Percentiles rank a stretch among this genome's conserved stretches.
phyloP scores from a whole-genome alignment of 225 moss, liverwort and hornwort genomes.

The Thuidium tamariscinum region DNA sequence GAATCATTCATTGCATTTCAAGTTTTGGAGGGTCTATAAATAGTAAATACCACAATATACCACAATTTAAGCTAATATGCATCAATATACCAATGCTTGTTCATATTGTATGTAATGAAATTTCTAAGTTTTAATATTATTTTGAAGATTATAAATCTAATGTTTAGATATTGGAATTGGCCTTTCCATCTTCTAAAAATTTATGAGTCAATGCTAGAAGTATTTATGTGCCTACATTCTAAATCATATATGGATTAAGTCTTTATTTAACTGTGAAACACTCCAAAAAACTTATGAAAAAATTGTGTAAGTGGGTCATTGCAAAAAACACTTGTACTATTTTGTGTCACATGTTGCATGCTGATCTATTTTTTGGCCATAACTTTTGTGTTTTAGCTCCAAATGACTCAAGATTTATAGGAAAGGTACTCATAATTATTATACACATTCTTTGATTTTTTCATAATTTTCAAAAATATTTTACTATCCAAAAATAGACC shows the following conservation, averaged over 20 bases:
- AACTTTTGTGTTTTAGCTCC: too few relatives aligned
- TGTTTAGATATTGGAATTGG: neutral
- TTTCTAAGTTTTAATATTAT: neutral
- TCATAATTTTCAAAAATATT: too few relatives aligned
- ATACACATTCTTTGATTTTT: too few relatives aligned
- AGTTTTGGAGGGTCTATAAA: neutral
- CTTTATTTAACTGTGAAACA: neutral
- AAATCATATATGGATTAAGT: neutral
- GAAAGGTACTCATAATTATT: too few relatives aligned
- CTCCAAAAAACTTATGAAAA: neutral
- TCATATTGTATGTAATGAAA: neutral
- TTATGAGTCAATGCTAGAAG: neutral
- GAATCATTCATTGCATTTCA: fast-evolving
- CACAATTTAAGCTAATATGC: neutral
- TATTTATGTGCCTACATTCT: neutral
- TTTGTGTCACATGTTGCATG: too few relatives aligned
- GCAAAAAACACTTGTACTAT: too few relatives aligned
- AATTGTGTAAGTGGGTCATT: too few relatives aligned
- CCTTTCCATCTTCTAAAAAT: neutral
- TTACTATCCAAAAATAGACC: too few relatives aligned
- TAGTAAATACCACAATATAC: neutral
- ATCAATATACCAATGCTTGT: neutral
- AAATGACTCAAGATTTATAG: too few relatives aligned
- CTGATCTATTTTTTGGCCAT: too few relatives aligned
- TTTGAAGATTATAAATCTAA: neutral